Base-by-base conservation (phyloP, 768 basidiomycete genomes). In the Leccinum pellstonianum region DNA sequence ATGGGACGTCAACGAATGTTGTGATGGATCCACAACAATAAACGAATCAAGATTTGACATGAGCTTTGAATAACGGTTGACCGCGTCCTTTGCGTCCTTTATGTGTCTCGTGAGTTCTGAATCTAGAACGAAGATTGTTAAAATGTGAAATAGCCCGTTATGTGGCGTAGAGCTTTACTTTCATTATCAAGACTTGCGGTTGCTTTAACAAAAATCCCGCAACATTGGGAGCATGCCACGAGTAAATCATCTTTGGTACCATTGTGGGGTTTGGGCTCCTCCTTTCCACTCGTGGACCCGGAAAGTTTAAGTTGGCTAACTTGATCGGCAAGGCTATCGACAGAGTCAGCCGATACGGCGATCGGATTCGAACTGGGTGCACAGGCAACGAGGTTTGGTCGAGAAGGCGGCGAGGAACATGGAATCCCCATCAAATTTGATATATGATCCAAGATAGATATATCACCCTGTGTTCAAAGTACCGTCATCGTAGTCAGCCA, bases 401-500 rank as follows among this genome's bases (percentile, higher is more conserved):
- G 60, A 48, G 59, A 25, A 5, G 62, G 54, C 15, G 62, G 52
- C 15, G 63, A 55, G 7, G 52, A n/a, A 17, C 27, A 31, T 10
- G 63, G 58, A 31, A 58, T 23, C 41, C 71, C 71, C 69, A 84
- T 78, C 4, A 83, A 60, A 23, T 58, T 63, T 11, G 76, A 76
- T 56, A 87, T 83, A 48, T 74, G 73, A 60, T 85, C 80, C 59
- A 87, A 72, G 14, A 71, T 63, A 31, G 70, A 65, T 29, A 82
- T 72, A 68, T 86, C 81, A 14, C 73, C 77, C 86, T 86, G 58
- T 21, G 57, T n/a, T 17, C 19, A 37, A 38, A 31, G 33, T 4
- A 23, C n/a, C 46, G 15, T 43, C 33, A 27, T 47, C 23, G 4
- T 23, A 38, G 43, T 64, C 29, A 57, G 56, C 23, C 27, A n/a